Percentiles rank a stretch among this genome's conserved stretches.
phyloP scores from a whole-genome alignment of 1,284 basidiomycete species.

The Chalciporus sp. region DNA sequence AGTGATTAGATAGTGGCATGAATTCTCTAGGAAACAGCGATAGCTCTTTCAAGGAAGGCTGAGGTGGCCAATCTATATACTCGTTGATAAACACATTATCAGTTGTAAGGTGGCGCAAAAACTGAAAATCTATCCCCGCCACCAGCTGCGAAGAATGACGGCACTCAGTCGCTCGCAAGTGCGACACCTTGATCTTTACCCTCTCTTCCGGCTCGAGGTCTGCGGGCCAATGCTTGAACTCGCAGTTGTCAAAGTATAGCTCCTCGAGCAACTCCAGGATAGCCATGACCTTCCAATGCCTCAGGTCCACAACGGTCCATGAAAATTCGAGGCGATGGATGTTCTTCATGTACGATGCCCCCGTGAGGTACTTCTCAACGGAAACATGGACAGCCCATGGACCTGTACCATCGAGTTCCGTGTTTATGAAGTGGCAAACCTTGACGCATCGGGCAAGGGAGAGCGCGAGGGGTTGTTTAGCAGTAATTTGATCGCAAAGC shows the following conservation, averaged over 20 bases:
- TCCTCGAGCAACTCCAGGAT: conserved; percentile 13
- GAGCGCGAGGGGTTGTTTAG: conserved; percentile 17
- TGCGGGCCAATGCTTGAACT: background rate
- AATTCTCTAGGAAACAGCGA: too few relatives aligned
- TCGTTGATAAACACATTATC: background rate
- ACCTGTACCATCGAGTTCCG: background rate
- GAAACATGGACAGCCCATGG: conserved; percentile 1
- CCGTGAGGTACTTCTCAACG: background rate
- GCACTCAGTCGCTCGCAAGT: background rate
- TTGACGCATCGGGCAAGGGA: conserved; percentile 17
- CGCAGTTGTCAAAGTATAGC: conserved; percentile 11
- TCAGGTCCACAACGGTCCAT: conserved; percentile 1
- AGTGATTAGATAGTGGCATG: too few relatives aligned
- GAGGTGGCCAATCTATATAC: background rate
- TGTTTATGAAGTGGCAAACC: conserved; percentile 12
- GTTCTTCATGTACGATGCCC: conserved; percentile 24
- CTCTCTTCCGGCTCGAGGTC: background rate
- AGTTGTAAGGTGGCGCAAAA: background rate
- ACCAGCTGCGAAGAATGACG: rapidly evolving
- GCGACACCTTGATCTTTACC: conserved; percentile 9
- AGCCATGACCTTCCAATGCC: conserved; percentile 18
- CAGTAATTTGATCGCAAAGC: conserved; percentile 19
- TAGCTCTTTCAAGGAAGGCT: conserved; percentile 7
- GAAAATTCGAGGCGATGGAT: conserved; percentile 16
- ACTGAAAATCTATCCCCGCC: conserved; percentile 2